Conservation (phyloP, 2,329 filamentous ascomycete genomes). For the Arachnopeziza araneosa region DNA sequence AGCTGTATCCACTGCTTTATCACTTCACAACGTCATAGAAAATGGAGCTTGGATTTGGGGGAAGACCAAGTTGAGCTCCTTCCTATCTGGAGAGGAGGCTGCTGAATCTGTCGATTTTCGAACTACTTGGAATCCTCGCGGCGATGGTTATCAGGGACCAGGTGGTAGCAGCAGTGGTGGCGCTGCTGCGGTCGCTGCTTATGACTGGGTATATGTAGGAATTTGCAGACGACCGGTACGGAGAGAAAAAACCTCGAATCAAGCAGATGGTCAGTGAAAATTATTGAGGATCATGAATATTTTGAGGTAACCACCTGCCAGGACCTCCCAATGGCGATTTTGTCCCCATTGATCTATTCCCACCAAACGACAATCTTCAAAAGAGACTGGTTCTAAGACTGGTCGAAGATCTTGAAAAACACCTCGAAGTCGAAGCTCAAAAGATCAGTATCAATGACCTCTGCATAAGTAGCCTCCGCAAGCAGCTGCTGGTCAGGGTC, state of each 20-base stretch:
- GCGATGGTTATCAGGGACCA: background rate
- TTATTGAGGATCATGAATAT: too few species aligned
- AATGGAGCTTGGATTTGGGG: background rate
- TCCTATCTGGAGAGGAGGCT: background rate
- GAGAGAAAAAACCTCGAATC: too few species aligned
- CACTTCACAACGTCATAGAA: background rate
- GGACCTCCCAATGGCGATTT: too few species aligned
- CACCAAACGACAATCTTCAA: too few species aligned
- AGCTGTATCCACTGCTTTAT: background rate
- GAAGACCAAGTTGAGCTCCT: background rate
- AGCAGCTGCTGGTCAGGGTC: background rate
- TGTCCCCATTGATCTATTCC: too few species aligned
- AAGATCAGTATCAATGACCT: background rate
- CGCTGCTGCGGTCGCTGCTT: background rate
- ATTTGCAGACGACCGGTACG: background rate
- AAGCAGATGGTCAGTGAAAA: too few species aligned
- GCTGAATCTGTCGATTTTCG: background rate
- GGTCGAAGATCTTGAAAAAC: too few species aligned
- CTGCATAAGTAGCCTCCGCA: background rate
- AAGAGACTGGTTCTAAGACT: too few species aligned
- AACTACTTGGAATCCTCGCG: background rate
- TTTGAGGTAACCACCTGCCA: too few species aligned
- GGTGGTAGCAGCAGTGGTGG: background rate
- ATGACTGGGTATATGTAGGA: background rate
- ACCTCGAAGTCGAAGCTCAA: too few species aligned